phyloP scores from a whole-genome alignment of 228 moss, liverwort and hornwort species.

The Sphagnum magellanicum region DNA sequence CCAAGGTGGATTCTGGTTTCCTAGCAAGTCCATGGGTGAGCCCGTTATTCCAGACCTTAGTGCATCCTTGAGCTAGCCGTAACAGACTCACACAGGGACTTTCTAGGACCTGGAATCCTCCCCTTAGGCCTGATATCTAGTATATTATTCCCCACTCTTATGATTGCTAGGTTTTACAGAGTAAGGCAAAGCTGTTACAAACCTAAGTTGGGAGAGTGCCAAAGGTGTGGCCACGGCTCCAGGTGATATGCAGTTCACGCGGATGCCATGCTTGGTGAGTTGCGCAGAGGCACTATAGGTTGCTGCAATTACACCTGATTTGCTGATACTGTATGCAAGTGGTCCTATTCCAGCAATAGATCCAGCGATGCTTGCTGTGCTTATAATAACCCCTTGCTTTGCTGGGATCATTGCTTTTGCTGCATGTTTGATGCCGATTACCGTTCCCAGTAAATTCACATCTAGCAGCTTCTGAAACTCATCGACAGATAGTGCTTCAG shows the following conservation, averaged over 20 bases:
- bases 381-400: slow-evolving; percentile 12
- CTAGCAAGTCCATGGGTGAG: no score
- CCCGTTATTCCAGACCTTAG: no score
- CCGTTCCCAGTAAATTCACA: slow-evolving; percentile 7
- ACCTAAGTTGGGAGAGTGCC: not conserved
- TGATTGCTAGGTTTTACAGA: no score
- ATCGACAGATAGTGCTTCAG: slow-evolving; percentile 5
- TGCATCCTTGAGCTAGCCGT: not conserved
- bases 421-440: slow-evolving; percentile 19
- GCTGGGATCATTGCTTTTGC: slow-evolving; percentile 13
- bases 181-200: no score
- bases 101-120: not conserved
- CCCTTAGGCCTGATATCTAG: not conserved
- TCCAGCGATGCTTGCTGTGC: slow-evolving; percentile 8
- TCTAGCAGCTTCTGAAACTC: slow-evolving; percentile 8
- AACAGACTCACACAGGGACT: not conserved
- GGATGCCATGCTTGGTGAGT: slow-evolving; percentile 9
- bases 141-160: not conserved
- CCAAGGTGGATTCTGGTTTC: no score
- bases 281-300: slow-evolving; percentile 11
- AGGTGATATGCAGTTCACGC: slow-evolving; percentile 14
- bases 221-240: slow-evolving; percentile 5
- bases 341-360: slow-evolving; percentile 7
- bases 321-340: slow-evolving; percentile 4
- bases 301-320: slow-evolving; percentile 7